Evolutionary conservation across 2,329 filamentous ascomycete species (phyloP).

Genomic region (Fonsecaea nubica): DNA sequence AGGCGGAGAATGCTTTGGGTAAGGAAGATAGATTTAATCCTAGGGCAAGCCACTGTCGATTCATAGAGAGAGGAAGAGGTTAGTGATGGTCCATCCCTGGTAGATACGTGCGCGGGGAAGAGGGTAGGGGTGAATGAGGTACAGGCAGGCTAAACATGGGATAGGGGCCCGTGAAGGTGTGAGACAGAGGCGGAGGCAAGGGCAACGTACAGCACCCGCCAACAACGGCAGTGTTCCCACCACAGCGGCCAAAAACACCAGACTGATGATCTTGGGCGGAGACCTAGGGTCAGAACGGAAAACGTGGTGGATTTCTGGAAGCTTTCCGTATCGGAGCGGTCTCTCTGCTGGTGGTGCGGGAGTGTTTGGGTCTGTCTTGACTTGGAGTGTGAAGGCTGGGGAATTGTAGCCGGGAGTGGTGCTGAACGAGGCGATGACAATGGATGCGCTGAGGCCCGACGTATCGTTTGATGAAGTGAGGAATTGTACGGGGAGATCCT

Average conservation of each 20-base stretch:
- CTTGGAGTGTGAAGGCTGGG: slow-evolving; percentile 73
- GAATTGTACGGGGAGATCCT: slow-evolving; percentile 86
- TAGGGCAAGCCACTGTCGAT: slow-evolving; percentile 73
- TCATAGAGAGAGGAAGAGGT: slow-evolving; percentile 38
- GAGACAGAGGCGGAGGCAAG: too few relatives aligned
- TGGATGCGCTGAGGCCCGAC: slow-evolving; percentile 74
- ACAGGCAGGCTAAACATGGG: background rate
- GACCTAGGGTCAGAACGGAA: slow-evolving; percentile 82
- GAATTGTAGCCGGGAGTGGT: slow-evolving; percentile 68
- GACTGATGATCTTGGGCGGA: slow-evolving; percentile 78
- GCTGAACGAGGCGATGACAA: slow-evolving; percentile 88
- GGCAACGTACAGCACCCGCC: slow-evolving; percentile 67
- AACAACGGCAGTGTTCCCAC: slow-evolving; percentile 75
- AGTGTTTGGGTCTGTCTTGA: slow-evolving; percentile 68
- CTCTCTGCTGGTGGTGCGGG: slow-evolving; percentile 67
- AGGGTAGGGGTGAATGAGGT: background rate
- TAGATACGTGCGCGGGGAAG: slow-evolving; percentile 21
- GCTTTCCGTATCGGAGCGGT: slow-evolving; percentile 82
- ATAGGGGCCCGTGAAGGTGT: background rate
- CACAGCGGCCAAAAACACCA: slow-evolving; percentile 77
- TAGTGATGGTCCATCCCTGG: slow-evolving; percentile 2
- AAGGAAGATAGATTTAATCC: slow-evolving; percentile 85
- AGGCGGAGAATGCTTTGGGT: slow-evolving; percentile 72
- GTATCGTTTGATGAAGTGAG: slow-evolving; percentile 60
- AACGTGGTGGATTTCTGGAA: slow-evolving; percentile 85